Percentiles rank a stretch among this genome's conserved stretches.
Conservation (phyloP, 306 rosid species). For the Lathyrus sativus region DNA sequence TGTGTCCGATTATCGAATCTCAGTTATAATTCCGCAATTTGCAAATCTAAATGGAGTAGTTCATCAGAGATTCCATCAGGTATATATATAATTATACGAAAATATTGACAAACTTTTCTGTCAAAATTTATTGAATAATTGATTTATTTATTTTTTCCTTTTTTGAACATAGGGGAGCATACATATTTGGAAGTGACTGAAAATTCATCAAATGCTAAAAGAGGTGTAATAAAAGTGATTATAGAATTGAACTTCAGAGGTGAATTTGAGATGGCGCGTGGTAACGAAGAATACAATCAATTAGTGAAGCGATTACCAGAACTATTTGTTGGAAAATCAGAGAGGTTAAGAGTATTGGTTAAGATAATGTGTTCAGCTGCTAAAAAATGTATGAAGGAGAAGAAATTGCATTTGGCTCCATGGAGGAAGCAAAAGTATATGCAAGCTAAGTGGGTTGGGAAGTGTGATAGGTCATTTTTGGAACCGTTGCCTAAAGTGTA, state of each 20-base stretch:
- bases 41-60: constrained; percentile 76
- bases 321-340: constrained; percentile 72
- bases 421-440: constrained; percentile 88
- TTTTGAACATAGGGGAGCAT: constrained; percentile 61
- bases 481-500: constrained; percentile 39
- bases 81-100: constrained; percentile 36
- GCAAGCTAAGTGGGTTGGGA: constrained; percentile 85
- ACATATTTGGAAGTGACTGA: constrained; percentile 66
- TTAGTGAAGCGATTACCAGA: constrained; percentile 62
- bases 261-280: constrained; percentile 81
- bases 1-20: constrained; percentile 51
- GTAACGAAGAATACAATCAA: constrained; percentile 59
- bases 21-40: constrained; percentile 63
- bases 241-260: constrained; percentile 71
- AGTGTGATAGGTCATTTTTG: constrained; percentile 45
- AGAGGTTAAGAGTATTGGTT: constrained; percentile 50
- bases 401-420: constrained; percentile 82
- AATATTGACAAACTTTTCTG: no score
- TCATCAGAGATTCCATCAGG: constrained; percentile 63
- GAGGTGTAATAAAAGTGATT: constrained; percentile 51
- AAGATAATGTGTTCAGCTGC: constrained; percentile 78
- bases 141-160: background rate
- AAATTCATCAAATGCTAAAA: constrained; percentile 45
- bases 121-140: no score
- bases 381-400: constrained; percentile 83